Evolutionary conservation across 2,329 filamentous ascomycete genomes (phyloP).

Genomic region (Diaporthe batatas): DNA sequence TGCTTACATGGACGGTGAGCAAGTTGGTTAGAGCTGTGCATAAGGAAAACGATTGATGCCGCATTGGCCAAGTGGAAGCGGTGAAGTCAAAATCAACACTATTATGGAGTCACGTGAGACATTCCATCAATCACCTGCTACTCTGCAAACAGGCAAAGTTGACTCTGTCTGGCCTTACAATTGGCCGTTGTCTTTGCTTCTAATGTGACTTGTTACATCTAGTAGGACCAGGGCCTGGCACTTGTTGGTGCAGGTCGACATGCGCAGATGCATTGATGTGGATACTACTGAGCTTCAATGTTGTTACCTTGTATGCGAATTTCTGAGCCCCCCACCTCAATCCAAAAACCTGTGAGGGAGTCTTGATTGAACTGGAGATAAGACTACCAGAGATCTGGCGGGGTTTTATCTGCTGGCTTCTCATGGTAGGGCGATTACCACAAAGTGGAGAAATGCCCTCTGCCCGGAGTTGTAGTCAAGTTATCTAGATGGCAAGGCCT

Average conservation of each 20-base stretch:
- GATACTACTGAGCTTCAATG: no score
- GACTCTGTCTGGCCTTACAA: background rate
- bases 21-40: background rate
- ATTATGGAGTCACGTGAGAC: background rate
- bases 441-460: no score
- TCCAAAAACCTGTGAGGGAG: no score
- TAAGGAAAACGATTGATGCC: background rate
- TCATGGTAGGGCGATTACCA: no score
- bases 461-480: no score
- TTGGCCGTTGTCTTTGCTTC: background rate
- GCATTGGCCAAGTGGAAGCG: background rate
- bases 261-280: no score
- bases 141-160: background rate
- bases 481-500: no score
- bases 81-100: background rate
- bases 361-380: background rate
- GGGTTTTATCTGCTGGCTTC: no score
- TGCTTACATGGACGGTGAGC: no score
- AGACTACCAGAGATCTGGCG: no score
- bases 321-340: no score
- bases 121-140: no score
- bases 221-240: background rate
- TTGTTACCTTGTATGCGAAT: background rate
- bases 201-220: background rate
- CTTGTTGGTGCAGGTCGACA: background rate